Percentiles rank a stretch among this genome's conserved stretches.
Evolutionary conservation across 257 asterid genomes (phyloP).

Genomic region (Echium plantagineum): DNA sequence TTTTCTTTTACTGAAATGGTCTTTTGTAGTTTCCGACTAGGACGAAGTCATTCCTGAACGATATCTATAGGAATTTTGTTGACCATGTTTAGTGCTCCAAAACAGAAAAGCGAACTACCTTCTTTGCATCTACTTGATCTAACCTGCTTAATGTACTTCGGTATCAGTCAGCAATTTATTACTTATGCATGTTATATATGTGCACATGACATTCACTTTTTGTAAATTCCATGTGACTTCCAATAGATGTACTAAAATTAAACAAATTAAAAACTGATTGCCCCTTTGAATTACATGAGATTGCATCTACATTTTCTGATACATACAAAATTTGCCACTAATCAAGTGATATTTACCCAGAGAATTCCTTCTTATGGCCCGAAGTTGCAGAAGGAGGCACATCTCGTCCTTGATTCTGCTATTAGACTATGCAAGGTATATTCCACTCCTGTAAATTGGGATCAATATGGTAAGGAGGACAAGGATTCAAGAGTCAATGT

Average conservation of each 20-base stretch:
- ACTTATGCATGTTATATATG: not conserved
- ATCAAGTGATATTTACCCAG: conserved; percentile 28
- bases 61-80: no score
- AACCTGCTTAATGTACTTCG: not conserved
- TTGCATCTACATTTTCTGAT: not conserved
- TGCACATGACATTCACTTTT: not conserved
- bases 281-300: not conserved
- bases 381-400: conserved; percentile 59
- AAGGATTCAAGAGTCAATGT: conserved; percentile 23
- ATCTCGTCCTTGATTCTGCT: conserved; percentile 48
- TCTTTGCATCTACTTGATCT: not conserved
- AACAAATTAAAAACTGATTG: not conserved
- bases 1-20: not conserved
- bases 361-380: conserved; percentile 36
- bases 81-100: not conserved
- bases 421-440: conserved; percentile 77
- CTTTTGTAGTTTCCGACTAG: not conserved
- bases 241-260: not conserved
- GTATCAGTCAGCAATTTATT: not conserved
- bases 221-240: no score
- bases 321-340: not conserved
- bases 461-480: conserved; percentile 23
- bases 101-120: not conserved
- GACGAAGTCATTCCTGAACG: not conserved
- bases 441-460: conserved; percentile 63